Conservation (phyloP, 2,329 filamentous ascomycete genomes). For the Torrubiella hemipterigena region DNA sequence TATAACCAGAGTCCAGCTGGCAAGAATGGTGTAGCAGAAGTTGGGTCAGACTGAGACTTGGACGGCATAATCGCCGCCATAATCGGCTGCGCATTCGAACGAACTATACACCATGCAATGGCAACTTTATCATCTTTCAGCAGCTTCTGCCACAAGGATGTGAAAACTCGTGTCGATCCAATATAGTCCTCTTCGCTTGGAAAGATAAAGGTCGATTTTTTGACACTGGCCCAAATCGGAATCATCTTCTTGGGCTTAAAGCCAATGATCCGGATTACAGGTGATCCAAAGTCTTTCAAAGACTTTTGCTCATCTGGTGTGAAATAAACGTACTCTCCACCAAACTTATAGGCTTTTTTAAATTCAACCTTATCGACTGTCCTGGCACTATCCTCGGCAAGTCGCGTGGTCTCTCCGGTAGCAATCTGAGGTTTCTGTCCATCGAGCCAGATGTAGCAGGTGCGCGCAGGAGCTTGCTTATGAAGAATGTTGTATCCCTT, state of each 20-base stretch:
- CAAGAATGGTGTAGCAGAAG: conserved; percentile 54
- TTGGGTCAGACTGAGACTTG: conserved; percentile 49
- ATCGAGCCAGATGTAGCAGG: conserved; percentile 77
- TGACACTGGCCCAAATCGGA: conserved; percentile 73
- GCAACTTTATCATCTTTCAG: conserved; percentile 68
- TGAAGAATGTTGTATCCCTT: conserved; percentile 90
- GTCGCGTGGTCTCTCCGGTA: conserved; percentile 57
- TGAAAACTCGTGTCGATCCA: conserved; percentile 86
- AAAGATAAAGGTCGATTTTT: conserved; percentile 85
- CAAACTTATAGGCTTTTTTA: conserved; percentile 91
- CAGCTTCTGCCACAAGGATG: conserved; percentile 80
- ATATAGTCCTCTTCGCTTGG: conserved; percentile 83
- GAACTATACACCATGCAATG: conserved; percentile 80
- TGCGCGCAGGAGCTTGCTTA: conserved; percentile 67
- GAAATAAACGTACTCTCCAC: conserved; percentile 80
- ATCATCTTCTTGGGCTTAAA: conserved; percentile 74
- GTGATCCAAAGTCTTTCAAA: conserved; percentile 69
- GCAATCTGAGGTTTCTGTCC: conserved; percentile 80
- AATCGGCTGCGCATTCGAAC: conserved; percentile 66
- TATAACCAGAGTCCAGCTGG: conserved; percentile 84
- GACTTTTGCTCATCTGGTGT: conserved; percentile 69
- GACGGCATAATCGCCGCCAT: conserved; percentile 77
- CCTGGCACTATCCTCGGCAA: conserved; percentile 66
- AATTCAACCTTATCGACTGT: conserved; percentile 71
- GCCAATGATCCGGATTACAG: conserved; percentile 77